Evolutionary conservation across 371 early-diverging fungal genomes (phyloP), one percentile per base, ranked within the genome.

Genomic region (Mortierella sp.): DNA sequence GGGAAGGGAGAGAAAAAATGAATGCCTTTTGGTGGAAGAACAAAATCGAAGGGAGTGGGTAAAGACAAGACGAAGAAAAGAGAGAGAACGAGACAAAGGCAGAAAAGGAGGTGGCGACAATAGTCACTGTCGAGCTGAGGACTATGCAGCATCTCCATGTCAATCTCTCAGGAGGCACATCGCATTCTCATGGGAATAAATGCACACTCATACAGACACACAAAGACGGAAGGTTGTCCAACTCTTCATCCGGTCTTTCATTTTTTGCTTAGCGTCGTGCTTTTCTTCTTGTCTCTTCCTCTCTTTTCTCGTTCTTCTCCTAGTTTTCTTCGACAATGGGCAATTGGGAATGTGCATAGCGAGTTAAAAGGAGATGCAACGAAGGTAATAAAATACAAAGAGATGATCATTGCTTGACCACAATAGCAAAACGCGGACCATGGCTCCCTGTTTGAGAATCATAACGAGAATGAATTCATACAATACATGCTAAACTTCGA

Each of bases 51-150:
- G 47, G 11, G 43, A 66, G 22, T 29, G 41, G 45, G 43, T 31
- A 52, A 39, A 64, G 41, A 64, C 14, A 41, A 10, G 24, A 58
- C 48, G 31, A 45, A n/a, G 43, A 64, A 11, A 7, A 45, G 34
- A 14, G 48, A 48, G 22, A 48, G 19, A 48, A 48, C 19, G n/a
- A 34, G 37, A 37, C 22, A 2, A 37, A 61, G 61, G 37, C 61
- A 37, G 61, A 47, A 52, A 71, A 39, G 40, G 48, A 44, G 71
- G 47, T 37, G 64, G 40, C 24, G 26, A 43, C 39, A 50, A 7
- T n/a, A 24, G 50, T 50, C 50, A 24, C 50, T n/a, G n/a, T n/a
- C n/a, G n/a, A 24, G 37, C 10, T 22, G 61, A 9, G n/a, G 37
- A 22, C 61, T 10, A 34, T 37, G 22, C 34, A 61, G 22, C 22